phyloP scores from a whole-genome alignment of 805 yeast species.

The Torulaspora maleeae region DNA sequence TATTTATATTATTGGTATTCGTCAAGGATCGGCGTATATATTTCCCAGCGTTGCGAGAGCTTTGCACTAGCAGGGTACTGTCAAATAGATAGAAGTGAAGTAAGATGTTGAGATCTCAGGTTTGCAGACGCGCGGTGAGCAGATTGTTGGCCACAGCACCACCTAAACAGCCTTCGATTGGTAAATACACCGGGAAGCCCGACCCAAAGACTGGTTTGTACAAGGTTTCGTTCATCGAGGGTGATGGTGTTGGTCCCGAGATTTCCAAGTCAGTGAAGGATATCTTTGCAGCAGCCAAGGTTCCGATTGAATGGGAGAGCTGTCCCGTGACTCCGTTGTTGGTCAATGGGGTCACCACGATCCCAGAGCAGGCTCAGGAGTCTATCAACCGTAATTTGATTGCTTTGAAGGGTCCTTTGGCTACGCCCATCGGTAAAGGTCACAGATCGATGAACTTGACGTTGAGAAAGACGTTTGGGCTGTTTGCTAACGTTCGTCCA shows the following conservation, averaged over 20 bases:
- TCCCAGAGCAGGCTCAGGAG: slow-evolving; percentile 87
- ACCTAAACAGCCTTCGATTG: slow-evolving; percentile 32
- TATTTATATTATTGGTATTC: background rate
- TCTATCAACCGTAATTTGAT: slow-evolving; percentile 89
- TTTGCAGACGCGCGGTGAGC: slow-evolving; percentile 19
- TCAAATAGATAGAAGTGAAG: background rate
- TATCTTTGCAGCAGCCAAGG: slow-evolving; percentile 88
- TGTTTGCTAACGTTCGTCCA: slow-evolving; percentile 96
- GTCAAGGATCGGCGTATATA: too few relatives aligned
- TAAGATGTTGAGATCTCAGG: slow-evolving; percentile 22
- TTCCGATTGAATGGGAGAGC: slow-evolving; percentile 95
- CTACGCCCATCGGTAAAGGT: slow-evolving; percentile 98
- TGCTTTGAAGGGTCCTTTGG: slow-evolving; percentile 96
- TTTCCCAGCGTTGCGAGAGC: too few relatives aligned
- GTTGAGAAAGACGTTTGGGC: slow-evolving; percentile 90
- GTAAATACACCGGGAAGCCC: slow-evolving; percentile 34
- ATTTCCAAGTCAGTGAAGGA: slow-evolving; percentile 91
- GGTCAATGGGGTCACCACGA: slow-evolving; percentile 87
- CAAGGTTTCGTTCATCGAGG: slow-evolving; percentile 93
- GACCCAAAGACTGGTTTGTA: slow-evolving; percentile 67
- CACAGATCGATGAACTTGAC: slow-evolving; percentile 97
- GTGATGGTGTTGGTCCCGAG: slow-evolving; percentile 97
- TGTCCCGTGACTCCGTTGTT: slow-evolving; percentile 94
- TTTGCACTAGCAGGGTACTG: background rate
- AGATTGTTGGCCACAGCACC: slow-evolving; percentile 26